Evolutionary conservation across 2,329 filamentous ascomycete species (phyloP), one percentile per base, ranked within the genome.

Genomic region (Endoconidiophora polonica): DNA sequence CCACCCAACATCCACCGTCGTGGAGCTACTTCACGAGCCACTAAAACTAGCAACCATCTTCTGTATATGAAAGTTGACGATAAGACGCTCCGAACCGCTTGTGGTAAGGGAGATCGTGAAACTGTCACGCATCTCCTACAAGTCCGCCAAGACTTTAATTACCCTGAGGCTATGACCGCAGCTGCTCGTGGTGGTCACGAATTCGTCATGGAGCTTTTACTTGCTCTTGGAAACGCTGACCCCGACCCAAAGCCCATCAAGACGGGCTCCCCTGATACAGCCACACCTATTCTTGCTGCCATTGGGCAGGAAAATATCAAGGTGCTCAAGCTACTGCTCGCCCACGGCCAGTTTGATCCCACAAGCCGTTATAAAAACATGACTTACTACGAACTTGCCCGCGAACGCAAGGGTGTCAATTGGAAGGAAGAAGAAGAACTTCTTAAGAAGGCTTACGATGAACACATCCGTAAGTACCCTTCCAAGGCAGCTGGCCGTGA

Each of bases 141-240:
- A 56, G 76, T 81, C 22, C 74, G 74, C 55, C 73, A 76, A 29
- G 68, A 67, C 9, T 75, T 71, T 52, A 73, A 80, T 55, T 90
- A 96, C 60, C 79, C 88, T 1, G 83, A 88, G 56, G 86, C 87
- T 43, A 79, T 95, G 64, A 86, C 94, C 50, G 86, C 86, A 50
- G 91, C 91, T 20, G 88, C 91, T 26, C 82, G 86, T 63, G 91
- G 88, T 52, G 91, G 91, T 1, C 90, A 98, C 59, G 81, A 88
- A 57, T 77, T 90, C 52, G 83, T 94, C 22, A 77, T 94, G 54
- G 85, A 88, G 59, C 74, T 94, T 24, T 65, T 87, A 46, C 64
- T 86, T 40, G 81, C 81, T 6, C 68, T 86, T 56, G 82, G 81
- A 2, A 69, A 73, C 45, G 74, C 74, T 10, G 75, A 77, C 48